Base-by-base conservation (phyloP, 371 early-diverging fungal species). In the Cokeromyces recurvatus region DNA sequence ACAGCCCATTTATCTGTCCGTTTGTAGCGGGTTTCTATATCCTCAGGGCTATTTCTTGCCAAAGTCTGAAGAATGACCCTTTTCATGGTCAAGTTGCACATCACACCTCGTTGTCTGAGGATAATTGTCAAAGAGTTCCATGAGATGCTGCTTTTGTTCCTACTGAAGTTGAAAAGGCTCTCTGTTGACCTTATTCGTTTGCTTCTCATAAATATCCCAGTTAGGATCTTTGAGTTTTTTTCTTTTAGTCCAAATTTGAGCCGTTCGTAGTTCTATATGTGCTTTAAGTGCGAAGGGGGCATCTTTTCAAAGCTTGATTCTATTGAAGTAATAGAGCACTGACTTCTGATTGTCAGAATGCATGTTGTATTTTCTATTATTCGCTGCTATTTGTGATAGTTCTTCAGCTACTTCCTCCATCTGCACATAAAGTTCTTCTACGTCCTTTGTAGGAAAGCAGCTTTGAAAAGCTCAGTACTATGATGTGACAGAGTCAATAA, bases 171-270 rank as follows among this genome's bases (percentile, higher is more conserved):
- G 56, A 10, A 40, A 25, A 14, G 32, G 15, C 36, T 34, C 16
- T 44, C 41, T 16, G 21, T 49, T 49, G 5, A 49, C 1, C 23
- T 29, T 42, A 39, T 50, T 55, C 4, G 50, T 55, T 31, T 49
- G 41, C 31, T 55, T 53, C 16, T 42, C 46, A 16, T 46, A 50
- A 5, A 55, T 55, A 17, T 55, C 37, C 46, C 46, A 55, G 15
- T 5, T 4, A 7, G 36, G 41, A 32, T 55, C 56, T 46, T 55
- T 46, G n/a, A n/a, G n/a, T 39, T 27, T 49, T 19, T 49, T 41
- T 36, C 40, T 29, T 17, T 55, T 49, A 8, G 50, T 42, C 50
- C 46, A 55, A 1, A 14, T 46, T n/a, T 49, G 46, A 15, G 42
- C 50, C 12, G 50, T 46, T 0, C 46, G 40, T 15, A 29, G 25